Base-by-base conservation (phyloP, 2,329 filamentous ascomycete genomes). In the Colletotrichum aenigma region DNA sequence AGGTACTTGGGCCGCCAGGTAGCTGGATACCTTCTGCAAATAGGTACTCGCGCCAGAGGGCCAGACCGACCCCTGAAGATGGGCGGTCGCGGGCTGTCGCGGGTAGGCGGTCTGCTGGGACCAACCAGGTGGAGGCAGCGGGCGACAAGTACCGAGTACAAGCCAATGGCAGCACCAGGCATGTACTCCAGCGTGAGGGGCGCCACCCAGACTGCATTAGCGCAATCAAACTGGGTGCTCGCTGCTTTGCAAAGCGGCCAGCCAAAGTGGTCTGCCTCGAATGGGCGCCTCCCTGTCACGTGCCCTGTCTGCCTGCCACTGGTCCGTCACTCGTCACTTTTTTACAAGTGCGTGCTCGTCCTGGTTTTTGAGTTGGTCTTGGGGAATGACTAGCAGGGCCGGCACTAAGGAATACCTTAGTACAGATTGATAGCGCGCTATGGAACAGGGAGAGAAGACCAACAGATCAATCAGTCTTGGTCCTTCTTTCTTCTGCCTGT, bases 151-250 rank as follows among this genome's bases (percentile, higher is more conserved):
- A 76, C 43, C 58, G 21, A 34, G 2, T 76, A 74, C 70, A 30
- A 69, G 13, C 34, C 34, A 73, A 56, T 67, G 2, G 15, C 38
- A 21, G 38, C 56, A 4, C 36, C n/a, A 3, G 6, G 12, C 52
- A 48, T 62, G 70, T 69, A 69, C 34, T 16, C 13, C 32, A 18
- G 16, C 43, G 32, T n/a, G 67, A 32, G 43, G 65, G 38, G 73
- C 52, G 72, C 64, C 75, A 75, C 67, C 52, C 43, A 43, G 65
- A 61, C 65, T 58, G 72, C 64, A 72, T 77, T 77, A 77, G 75
- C 75, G 75, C 75, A 77, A 71, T 68, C 68, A 77, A 75, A 75
- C 62, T 34, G 64, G 68, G 65, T 75, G 56, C 56, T 52, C 70
- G 60, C 32, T 72, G 70, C 70, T 73, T 56, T 61, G 64, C 12